A percentile compares a stretch with the other conserved stretches of the same genome.
Conservation (phyloP, 2,329 filamentous ascomycete species). For the Cladobotryum mycophilum region DNA sequence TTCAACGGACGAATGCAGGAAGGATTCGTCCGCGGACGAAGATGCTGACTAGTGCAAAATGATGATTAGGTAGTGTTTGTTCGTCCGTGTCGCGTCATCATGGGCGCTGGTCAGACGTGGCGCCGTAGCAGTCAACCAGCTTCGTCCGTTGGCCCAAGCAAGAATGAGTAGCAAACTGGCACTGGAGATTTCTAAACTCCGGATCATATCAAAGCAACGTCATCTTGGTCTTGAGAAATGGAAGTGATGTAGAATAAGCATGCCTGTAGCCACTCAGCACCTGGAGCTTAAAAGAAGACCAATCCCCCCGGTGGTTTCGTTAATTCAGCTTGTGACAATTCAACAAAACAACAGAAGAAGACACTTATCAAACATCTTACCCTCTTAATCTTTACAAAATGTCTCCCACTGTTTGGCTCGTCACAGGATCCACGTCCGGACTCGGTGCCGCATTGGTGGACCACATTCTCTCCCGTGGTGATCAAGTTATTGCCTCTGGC, state of each 20-base stretch:
- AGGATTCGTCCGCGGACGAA: conserved; percentile 15
- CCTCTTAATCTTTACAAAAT: conserved; percentile 14
- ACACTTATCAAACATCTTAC: neutral
- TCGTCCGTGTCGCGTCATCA: neutral
- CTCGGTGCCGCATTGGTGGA: conserved; percentile 23
- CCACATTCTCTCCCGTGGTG: conserved; percentile 20
- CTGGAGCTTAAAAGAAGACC: neutral
- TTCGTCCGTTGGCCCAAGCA: neutral
- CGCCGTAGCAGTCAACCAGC: neutral
- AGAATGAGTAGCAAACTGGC: neutral
- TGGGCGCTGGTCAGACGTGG: neutral
- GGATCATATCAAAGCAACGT: neutral
- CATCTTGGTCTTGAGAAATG: neutral
- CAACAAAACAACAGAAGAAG: neutral
- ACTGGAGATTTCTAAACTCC: neutral
- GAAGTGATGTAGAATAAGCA: neutral
- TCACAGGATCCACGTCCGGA: conserved; percentile 29
- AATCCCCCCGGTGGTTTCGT: neutral
- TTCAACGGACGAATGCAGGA: neutral
- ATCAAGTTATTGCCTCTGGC: conserved; percentile 26
- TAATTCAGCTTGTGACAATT: no score
- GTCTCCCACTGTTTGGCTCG: conserved; percentile 26
- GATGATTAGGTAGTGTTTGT: neutral
- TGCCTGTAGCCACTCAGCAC: neutral
- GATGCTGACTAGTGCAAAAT: neutral